These are phyloP conservation scores for Tothia fuscella DNA, from an alignment of 2,329 filamentous ascomycete genomes.

Conservation along the genomic window DNA sequence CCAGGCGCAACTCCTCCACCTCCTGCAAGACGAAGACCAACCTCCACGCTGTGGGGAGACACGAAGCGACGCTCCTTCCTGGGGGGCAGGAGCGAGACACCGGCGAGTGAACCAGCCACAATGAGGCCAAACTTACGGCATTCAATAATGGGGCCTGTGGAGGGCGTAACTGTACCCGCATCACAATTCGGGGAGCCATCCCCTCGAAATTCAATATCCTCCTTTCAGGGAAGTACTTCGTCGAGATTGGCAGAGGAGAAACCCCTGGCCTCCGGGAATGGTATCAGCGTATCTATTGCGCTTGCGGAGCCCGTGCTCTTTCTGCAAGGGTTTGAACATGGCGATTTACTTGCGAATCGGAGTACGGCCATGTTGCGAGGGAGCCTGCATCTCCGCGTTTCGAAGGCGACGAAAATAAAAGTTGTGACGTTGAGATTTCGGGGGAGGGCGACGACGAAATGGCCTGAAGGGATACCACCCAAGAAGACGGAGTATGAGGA, in stretches of 20 bases:
- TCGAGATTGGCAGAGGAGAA: slow-evolving; percentile 38
- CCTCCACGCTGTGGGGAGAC: slow-evolving; percentile 6
- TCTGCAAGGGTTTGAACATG: slow-evolving; percentile 65
- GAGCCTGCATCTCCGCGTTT: slow-evolving; percentile 66
- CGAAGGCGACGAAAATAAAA: slow-evolving; percentile 88
- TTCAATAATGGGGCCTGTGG: slow-evolving; percentile 27
- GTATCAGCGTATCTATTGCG: slow-evolving; percentile 59
- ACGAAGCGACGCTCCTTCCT: slow-evolving; percentile 1
- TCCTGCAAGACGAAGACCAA: slow-evolving; percentile 3
- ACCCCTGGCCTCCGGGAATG: slow-evolving; percentile 67
- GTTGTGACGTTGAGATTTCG: slow-evolving; percentile 76
- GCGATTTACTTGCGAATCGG: slow-evolving; percentile 44
- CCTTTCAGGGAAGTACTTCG: not conserved
- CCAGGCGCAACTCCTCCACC: slow-evolving; percentile 1
- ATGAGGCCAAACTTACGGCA: slow-evolving; percentile 30
- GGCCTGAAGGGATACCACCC: slow-evolving; percentile 90
- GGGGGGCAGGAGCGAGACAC: slow-evolving; percentile 13
- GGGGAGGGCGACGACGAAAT: slow-evolving; percentile 79
- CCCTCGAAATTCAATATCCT: slow-evolving; percentile 1
- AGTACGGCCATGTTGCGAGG: slow-evolving; percentile 78
- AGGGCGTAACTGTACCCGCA: slow-evolving; percentile 19
- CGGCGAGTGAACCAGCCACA: slow-evolving; percentile 17
- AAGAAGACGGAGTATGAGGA: slow-evolving; percentile 74
- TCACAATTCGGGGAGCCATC: slow-evolving; percentile 22
- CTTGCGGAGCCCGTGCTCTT: slow-evolving; percentile 73